Evolutionary conservation across 1,139 yeast species (phyloP), one percentile per base, ranked within the genome.

Genomic region (Suhomyces coccinellae): DNA sequence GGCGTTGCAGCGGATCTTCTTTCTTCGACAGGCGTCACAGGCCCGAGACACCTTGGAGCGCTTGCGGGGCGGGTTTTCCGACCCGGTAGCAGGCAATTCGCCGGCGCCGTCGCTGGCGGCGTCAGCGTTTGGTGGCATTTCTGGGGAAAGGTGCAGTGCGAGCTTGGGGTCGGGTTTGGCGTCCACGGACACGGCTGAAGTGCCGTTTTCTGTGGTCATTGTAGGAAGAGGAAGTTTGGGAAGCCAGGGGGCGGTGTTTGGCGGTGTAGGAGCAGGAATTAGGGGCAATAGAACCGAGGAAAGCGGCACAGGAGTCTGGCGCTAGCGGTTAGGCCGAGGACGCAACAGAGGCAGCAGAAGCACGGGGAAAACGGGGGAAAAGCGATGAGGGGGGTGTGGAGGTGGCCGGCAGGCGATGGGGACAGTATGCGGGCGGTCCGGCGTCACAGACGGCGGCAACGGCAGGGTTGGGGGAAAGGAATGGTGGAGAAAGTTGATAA

Each of bases 41-140:
- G 87, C 87, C 43, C 88, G 61, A 2, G 85, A 80, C 1, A 82
- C 85, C 57, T 83, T 83, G n/a, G 84, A 74, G 44, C 87, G 56
- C 56, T 82, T 82, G 29, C 85, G 65, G 15, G 80, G 76, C 14
- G 56, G 63, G 37, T 52, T 49, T 11, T 38, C 43, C 10, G 33
- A 4, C 31, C 30, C 16, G 29, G n/a, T 33, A 2, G 30, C 24
- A n/a, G 39, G 27, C 20, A 38, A 17, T n/a, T 30, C 24, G 34
- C 28, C 24, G 36, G 38, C 24, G 33, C 34, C 13, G 9, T 30
- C 14, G 35, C 9, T 22, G 24, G 33, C 11, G 26, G 12, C 15
- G 24, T 20, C 24, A 4, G 24, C 7, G 24, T 20, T 20, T 20
- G 24, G 24, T 2, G n/a, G 29, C n/a, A 12, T 22, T n/a, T 34